Conservation (phyloP, 2,329 filamentous ascomycete genomes). For the Ophiocordyceps camponoti-leonardi region DNA sequence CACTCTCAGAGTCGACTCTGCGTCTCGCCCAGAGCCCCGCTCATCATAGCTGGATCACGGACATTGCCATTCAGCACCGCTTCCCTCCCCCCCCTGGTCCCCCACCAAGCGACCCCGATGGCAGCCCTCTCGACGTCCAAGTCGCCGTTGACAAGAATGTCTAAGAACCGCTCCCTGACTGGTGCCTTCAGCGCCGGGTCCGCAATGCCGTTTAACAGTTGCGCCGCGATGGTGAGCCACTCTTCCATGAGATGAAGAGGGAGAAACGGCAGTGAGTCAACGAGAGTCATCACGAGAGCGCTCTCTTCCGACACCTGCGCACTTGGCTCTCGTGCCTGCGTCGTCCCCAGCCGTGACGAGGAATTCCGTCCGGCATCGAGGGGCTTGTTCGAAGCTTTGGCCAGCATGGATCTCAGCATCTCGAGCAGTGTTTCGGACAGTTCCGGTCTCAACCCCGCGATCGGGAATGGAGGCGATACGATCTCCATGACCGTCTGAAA, state of each 20-base stretch:
- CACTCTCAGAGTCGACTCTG: constrained; percentile 19
- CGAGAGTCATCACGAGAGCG: constrained; percentile 55
- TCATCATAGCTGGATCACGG: constrained; percentile 27
- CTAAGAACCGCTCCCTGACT: constrained; percentile 60
- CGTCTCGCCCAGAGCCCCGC: constrained; percentile 24
- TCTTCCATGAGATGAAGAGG: constrained; percentile 55
- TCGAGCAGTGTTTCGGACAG: constrained; percentile 71
- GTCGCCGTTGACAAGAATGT: constrained; percentile 62
- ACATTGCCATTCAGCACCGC: constrained; percentile 20
- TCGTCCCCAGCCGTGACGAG: constrained; percentile 13
- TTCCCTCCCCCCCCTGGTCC: constrained; percentile 36
- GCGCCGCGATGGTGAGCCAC: constrained; percentile 60
- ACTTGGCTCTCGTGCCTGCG: constrained; percentile 4
- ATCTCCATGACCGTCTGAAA: constrained; percentile 75
- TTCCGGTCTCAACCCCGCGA: constrained; percentile 55
- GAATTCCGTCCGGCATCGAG: constrained; percentile 22
- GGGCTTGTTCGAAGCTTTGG: constrained; percentile 28
- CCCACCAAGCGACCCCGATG: constrained; percentile 78
- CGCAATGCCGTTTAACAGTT: constrained; percentile 45
- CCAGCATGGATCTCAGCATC: constrained; percentile 46
- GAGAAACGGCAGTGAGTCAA: constrained; percentile 64
- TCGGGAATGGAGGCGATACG: constrained; percentile 60
- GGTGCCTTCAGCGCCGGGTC: constrained; percentile 44
- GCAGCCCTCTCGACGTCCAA: constrained; percentile 76
- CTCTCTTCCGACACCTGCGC: constrained; percentile 56